Evolutionary conservation across 1,284 basidiomycete genomes (phyloP).

Genomic region (Dichomitus squalens): DNA sequence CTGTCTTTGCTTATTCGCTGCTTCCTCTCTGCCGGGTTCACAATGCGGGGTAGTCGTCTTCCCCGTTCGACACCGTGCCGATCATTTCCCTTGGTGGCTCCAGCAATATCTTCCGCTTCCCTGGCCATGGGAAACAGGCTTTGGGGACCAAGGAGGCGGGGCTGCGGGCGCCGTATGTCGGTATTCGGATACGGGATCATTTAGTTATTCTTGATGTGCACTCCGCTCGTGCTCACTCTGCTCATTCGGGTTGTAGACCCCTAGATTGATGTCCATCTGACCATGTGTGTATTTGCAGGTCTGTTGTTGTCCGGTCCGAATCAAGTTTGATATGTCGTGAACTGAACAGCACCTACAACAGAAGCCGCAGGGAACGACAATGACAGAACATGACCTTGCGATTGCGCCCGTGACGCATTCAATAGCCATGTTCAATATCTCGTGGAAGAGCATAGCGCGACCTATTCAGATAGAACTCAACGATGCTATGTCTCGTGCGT

Average conservation of each 20-base stretch:
- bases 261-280: neutral
- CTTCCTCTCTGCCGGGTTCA: slow-evolving; percentile 19
- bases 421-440: neutral
- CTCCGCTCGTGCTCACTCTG: slow-evolving; percentile 6
- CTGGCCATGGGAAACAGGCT: neutral
- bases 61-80: neutral
- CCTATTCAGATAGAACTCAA: neutral
- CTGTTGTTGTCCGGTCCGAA: neutral
- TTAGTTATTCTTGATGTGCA: slow-evolving; percentile 20
- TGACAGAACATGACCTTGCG: neutral
- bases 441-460: neutral
- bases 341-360: neutral
- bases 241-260: neutral
- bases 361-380: neutral
- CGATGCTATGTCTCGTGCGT: too few species aligned
- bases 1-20: slow-evolving; percentile 23
- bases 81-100: neutral
- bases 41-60: neutral
- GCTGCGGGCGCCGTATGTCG: slow-evolving; percentile 14
- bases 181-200: slow-evolving; percentile 1
- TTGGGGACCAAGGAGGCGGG: neutral
- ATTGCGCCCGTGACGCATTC: neutral
- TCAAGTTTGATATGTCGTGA: neutral
- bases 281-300: neutral
- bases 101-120: slow-evolving; percentile 3